phyloP scores from a whole-genome alignment of 1,139 yeast genomes.

The Candida labiduridarum region DNA sequence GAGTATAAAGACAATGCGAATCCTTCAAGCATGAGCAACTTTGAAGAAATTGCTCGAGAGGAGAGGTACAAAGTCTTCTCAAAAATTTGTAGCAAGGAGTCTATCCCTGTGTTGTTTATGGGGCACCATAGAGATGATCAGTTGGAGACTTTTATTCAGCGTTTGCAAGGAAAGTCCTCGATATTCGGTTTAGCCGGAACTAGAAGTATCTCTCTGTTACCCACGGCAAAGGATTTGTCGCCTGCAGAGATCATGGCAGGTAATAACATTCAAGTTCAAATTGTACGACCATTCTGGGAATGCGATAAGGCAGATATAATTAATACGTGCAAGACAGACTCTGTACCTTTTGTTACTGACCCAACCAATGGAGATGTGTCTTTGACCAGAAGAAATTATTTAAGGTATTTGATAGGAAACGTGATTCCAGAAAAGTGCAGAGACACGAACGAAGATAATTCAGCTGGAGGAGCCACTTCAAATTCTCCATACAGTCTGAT shows the following conservation, averaged over 20 bases:
- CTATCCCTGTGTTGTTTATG: conserved; percentile 41
- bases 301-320: conserved; percentile 47
- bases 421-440: conserved; percentile 24
- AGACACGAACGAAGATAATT: not conserved
- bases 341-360: conserved; percentile 69
- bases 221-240: conserved; percentile 24
- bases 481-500: conserved; percentile 18
- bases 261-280: conserved; percentile 19
- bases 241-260: conserved; percentile 3
- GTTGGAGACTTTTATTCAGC: conserved; percentile 64
- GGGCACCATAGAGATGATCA: conserved; percentile 79
- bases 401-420: conserved; percentile 36
- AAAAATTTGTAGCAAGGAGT: conserved; percentile 32
- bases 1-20: conserved; percentile 28
- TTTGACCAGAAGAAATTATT: conserved; percentile 58
- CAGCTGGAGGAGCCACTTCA: not conserved
- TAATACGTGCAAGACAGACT: conserved; percentile 42
- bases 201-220: conserved; percentile 26
- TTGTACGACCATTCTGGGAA: conserved; percentile 57
- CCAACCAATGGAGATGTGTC: conserved; percentile 55
- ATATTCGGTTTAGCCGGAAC: conserved; percentile 60
- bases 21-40: conserved; percentile 29
- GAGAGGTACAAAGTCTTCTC: conserved; percentile 51
- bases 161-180: conserved; percentile 58
- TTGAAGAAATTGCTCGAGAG: conserved; percentile 61